Base-by-base conservation (phyloP, 129 eudicot species). In the Chrysanthemum seticuspe region DNA sequence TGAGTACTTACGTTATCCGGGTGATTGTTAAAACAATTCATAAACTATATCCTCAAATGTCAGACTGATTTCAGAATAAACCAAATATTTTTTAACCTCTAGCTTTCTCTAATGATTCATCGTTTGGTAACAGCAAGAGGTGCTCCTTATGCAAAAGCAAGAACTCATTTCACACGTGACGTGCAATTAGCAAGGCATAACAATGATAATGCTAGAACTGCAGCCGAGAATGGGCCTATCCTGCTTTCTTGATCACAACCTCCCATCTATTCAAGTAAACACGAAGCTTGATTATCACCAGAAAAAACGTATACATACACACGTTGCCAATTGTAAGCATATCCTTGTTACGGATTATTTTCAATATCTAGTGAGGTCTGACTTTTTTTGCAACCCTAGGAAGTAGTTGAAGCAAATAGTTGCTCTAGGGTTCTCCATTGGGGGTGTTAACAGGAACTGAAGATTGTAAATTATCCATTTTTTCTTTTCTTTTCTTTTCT, bases 121-220 rank as follows among this genome's bases (percentile, higher is more conserved):
- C 9, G 18, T 54, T 19, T 71, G 72, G 52, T 55, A 65, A 70
- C 89, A 94, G 99, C 93, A 62, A 84, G 99, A 76, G 89, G 75
- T n/a, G 97, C 99, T 55, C 99, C 99, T 6, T 94, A 94, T 63
- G 99, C 99, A 61, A 90, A 88, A 78, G 84, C 83, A 66, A 76
- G 97, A 75, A 94, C 99, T 14, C 89, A 88, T 25, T 88, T 84
- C 62, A 71, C 88, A 10, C 89, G 87, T 0, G 97, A 90, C n/a
- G 91, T 90, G 11, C 99, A 94, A 75, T 79, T 94, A 91, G 65
- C 84, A 12, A 78, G 88, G 76, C 86, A 89, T 73, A 85, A 85
- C 19, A 68, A 57, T 50, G 97, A 88, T 53, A 55, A 87, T 62
- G 75, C 97, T 49, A 84, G 94, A 58, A 86, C 96, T 52, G 99